A percentile compares a stretch with the other conserved stretches of the same genome.
Evolutionary conservation across 2,329 filamentous ascomycete genomes (phyloP).

Genomic region (Cladophialophora bantiana): DNA sequence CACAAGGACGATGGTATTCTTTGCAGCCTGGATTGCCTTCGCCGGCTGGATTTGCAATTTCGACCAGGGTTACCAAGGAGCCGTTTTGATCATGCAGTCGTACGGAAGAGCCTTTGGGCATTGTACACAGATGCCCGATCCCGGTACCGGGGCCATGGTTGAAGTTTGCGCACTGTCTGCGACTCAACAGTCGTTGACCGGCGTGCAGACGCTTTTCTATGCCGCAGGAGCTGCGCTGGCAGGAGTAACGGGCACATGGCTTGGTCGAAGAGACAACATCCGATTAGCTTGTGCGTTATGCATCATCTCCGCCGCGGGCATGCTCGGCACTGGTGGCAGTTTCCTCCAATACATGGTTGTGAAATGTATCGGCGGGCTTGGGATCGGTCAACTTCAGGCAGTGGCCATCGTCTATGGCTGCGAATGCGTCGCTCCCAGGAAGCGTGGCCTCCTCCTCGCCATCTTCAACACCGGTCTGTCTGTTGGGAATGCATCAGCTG

Average conservation of each 20-base stretch:
- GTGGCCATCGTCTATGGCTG: conserved; percentile 61
- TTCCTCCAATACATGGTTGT: conserved; percentile 49
- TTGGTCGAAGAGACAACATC: conserved; percentile 69
- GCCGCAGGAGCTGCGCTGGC: conserved; percentile 53
- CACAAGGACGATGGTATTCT: no score
- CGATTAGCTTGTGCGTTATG: conserved; percentile 68
- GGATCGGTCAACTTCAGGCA: conserved; percentile 45
- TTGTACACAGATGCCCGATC: neutral
- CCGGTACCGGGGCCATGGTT: neutral
- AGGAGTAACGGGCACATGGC: conserved; percentile 64
- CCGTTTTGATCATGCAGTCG: conserved; percentile 9
- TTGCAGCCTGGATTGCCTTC: no score
- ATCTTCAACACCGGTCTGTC: conserved; percentile 36
- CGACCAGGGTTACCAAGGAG: conserved; percentile 1
- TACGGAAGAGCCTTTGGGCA: conserved; percentile 10
- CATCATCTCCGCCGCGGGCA: conserved; percentile 68
- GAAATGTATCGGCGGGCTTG: conserved; percentile 57
- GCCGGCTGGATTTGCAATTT: no score
- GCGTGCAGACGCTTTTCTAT: conserved; percentile 41
- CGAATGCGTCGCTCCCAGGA: conserved; percentile 58
- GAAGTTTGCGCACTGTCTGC: conserved; percentile 24
- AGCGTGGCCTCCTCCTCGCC: conserved; percentile 58
- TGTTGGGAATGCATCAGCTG: conserved; percentile 41
- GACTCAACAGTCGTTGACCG: conserved; percentile 42
- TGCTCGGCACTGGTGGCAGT: conserved; percentile 42